phyloP scores from a whole-genome alignment of 208 protist genomes.

The Leishmania gerbilli region DNA sequence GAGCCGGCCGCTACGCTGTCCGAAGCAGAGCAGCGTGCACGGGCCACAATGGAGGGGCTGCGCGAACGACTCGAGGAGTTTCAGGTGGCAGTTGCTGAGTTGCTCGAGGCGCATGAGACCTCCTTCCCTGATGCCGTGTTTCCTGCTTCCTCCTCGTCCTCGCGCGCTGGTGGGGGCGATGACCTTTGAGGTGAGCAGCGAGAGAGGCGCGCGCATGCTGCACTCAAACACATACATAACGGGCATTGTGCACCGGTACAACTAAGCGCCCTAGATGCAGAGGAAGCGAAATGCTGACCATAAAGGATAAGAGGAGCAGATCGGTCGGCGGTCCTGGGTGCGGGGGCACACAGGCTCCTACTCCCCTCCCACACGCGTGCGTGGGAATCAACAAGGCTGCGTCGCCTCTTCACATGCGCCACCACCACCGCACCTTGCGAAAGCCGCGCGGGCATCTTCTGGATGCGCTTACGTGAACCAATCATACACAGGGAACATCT shows the following conservation, averaged over 20 bases:
- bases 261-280: background rate
- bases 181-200: background rate
- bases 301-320: background rate
- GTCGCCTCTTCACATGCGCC: background rate
- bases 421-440: background rate
- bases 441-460: background rate
- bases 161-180: background rate
- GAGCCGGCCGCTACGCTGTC: constrained; percentile 15
- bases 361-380: background rate
- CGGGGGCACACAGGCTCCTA: background rate
- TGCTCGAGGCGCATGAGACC: constrained; percentile 78
- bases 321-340: background rate
- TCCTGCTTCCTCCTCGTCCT: background rate
- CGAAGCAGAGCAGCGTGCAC: constrained; percentile 38
- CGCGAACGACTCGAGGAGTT: constrained; percentile 70
- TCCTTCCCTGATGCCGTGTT: constrained; percentile 41
- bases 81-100: constrained; percentile 73
- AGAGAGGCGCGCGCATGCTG: background rate
- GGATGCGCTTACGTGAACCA: background rate
- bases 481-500: background rate
- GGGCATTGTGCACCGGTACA: background rate
- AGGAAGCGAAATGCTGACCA: background rate
- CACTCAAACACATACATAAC: background rate
- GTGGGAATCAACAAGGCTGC: background rate
- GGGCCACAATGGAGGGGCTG: constrained; percentile 48